Evolutionary conservation across 371 early-diverging fungal species (phyloP).

Genomic region (Amoeboaphelidium occidentale): DNA sequence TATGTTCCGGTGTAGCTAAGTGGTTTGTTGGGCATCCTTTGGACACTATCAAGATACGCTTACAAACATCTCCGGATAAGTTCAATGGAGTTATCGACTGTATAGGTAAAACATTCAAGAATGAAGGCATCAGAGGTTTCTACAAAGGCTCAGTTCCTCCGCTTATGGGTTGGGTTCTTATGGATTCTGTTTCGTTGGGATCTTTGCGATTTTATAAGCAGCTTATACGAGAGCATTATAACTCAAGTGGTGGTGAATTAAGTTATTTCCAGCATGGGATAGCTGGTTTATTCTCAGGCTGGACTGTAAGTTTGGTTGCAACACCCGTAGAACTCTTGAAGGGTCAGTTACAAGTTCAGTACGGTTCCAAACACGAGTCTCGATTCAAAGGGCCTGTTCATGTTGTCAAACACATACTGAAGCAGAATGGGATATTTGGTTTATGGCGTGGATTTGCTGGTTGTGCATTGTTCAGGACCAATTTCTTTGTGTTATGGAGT

Average conservation of each 20-base stretch:
- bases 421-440: slow-evolving; percentile 44
- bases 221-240: background rate
- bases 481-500: slow-evolving; percentile 73
- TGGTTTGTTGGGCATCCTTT: slow-evolving; percentile 56
- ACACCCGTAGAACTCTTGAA: slow-evolving; percentile 54
- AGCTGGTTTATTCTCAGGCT: slow-evolving; percentile 41
- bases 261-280: slow-evolving; percentile 11
- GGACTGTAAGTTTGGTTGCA: slow-evolving; percentile 67
- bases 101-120: slow-evolving; percentile 16
- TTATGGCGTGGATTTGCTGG: slow-evolving; percentile 59
- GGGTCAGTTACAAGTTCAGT: slow-evolving; percentile 61
- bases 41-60: slow-evolving; percentile 7
- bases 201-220: background rate
- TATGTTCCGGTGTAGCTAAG: slow-evolving; percentile 54
- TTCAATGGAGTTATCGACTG: slow-evolving; percentile 13
- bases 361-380: slow-evolving; percentile 33
- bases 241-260: slow-evolving; percentile 1
- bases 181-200: slow-evolving; percentile 53
- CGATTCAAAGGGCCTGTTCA: slow-evolving; percentile 62
- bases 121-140: slow-evolving; percentile 53
- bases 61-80: background rate
- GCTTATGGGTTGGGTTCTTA: slow-evolving; percentile 69
- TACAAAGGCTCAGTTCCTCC: slow-evolving; percentile 74
- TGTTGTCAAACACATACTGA: slow-evolving; percentile 44
- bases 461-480: slow-evolving; percentile 54